Evolutionary conservation across 345 rosid genomes (phyloP).

Genomic region (Hibiscus mutabilis): DNA sequence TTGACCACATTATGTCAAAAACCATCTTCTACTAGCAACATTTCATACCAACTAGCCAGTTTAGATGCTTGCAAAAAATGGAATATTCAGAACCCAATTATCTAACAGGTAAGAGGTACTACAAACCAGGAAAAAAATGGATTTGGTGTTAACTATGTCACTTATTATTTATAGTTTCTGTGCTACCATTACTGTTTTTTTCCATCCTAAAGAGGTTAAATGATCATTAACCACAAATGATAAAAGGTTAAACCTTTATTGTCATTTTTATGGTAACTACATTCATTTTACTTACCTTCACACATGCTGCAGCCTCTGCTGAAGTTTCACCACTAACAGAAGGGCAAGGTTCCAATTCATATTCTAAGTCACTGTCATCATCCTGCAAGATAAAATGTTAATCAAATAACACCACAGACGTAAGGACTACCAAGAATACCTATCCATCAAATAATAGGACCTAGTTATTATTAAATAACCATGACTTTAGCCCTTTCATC

Average conservation of each 20-base stretch:
- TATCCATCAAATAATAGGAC: background rate
- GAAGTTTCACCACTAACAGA: conserved; percentile 51
- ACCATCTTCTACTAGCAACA: background rate
- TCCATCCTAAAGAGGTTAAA: background rate
- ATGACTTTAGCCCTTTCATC: background rate
- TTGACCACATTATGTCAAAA: background rate
- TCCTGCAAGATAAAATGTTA: conserved; percentile 43
- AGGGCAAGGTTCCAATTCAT: conserved; percentile 80
- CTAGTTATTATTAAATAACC: background rate
- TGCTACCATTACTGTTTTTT: background rate
- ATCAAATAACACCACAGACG: background rate
- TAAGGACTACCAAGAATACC: background rate
- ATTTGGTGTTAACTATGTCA: background rate
- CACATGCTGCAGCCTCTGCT: conserved; percentile 76
- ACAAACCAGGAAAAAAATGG: background rate
- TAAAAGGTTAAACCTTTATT: background rate
- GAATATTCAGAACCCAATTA: background rate
- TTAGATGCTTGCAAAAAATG: background rate
- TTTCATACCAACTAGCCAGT: too few relatives aligned
- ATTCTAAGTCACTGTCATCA: conserved; percentile 87
- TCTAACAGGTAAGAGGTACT: background rate
- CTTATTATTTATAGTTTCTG: background rate
- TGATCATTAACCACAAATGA: background rate
- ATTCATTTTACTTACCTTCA: conserved; percentile 48
- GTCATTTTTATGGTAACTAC: background rate